Percentiles rank a stretch among this genome's conserved stretches.
phyloP scores from a whole-genome alignment of 2,329 filamentous ascomycete genomes.

The Aspergillus sp. region DNA sequence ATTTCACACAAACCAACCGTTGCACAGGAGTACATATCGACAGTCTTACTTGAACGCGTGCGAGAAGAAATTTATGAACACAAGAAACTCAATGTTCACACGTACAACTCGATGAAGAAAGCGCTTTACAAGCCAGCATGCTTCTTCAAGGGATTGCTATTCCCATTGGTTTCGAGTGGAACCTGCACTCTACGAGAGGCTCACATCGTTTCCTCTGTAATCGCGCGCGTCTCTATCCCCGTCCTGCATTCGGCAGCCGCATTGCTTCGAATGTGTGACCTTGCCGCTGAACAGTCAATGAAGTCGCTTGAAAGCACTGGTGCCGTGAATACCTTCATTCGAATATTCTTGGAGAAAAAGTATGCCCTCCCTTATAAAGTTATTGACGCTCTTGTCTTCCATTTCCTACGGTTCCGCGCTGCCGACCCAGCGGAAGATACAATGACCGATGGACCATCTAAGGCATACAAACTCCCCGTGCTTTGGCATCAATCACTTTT shows the following conservation, averaged over 20 bases:
- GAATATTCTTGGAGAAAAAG: conserved; percentile 89
- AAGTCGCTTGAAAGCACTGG: conserved; percentile 77
- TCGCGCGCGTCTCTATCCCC: conserved; percentile 81
- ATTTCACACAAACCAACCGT: conserved; percentile 77
- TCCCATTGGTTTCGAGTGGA: conserved; percentile 79
- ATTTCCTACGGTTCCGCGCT: conserved; percentile 86
- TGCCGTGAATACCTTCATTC: conserved; percentile 93
- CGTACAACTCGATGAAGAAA: conserved; percentile 93
- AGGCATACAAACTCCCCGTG: conserved; percentile 71
- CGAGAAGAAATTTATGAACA: conserved; percentile 91
- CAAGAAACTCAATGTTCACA: conserved; percentile 91
- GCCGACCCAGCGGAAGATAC: conserved; percentile 58
- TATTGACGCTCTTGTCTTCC: conserved; percentile 91
- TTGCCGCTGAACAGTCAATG: conserved; percentile 85
- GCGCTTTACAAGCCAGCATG: conserved; percentile 88
- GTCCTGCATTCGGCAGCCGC: conserved; percentile 91
- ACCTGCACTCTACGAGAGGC: conserved; percentile 93
- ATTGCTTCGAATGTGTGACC: conserved; percentile 87
- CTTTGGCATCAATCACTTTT: conserved; percentile 95
- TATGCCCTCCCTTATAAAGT: conserved; percentile 95
- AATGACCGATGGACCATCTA: conserved; percentile 49
- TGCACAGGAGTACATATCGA: conserved; percentile 81
- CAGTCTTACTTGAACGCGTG: conserved; percentile 84
- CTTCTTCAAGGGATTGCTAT: conserved; percentile 95
- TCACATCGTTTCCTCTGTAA: conserved; percentile 82